Base-by-base conservation (phyloP, 768 basidiomycete genomes). In the Symmetrospora coprosmae region DNA sequence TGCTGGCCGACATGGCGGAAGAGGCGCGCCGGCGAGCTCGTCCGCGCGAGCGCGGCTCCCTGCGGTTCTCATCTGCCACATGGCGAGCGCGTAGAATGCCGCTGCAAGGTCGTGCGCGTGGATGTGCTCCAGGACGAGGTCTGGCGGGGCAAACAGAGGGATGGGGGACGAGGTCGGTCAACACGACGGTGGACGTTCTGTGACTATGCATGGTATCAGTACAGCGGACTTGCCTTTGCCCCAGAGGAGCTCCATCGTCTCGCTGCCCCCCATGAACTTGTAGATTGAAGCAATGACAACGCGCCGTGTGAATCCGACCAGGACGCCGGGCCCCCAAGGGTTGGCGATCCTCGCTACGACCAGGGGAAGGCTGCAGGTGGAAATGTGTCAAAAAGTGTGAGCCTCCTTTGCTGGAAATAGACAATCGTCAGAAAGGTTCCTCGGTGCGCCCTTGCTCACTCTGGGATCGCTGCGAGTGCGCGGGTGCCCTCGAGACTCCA, bases 181-280 rank as follows among this genome's bases (percentile, higher is more conserved):
- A 2, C 1, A 25, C 28, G 39, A 2, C 7, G 2, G 43, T 45
- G 17, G 35, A 34, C 6, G n/a, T 23, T 5, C 9, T 27, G n/a
- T 33, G 35, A n/a, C 0, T 9, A 14, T 14, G 2, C 11, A 27
- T 1, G 17, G 2, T 14, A 13, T 11, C n/a, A n/a, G n/a, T n/a
- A n/a, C n/a, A n/a, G n/a, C n/a, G n/a, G n/a, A n/a, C n/a, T n/a
- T n/a, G n/a, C n/a, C n/a, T 33, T 25, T 28, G 25, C 40, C 51
- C 56, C 39, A 66, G 50, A 67, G 46, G 50, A 68, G 59, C 16
- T 64, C 67, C 35, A 66, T 48, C 28, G 62, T 64, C 45, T 68
- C 67, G 33, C 28, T 23, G 3, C 28, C 28, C 7, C 23, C 39
- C 21, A 63, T 31, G 50, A 50, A 65, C 1, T 37, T 23, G 60